These are phyloP conservation scores for Fallopia convolvulus DNA, from an alignment of 148 eudicot species.

Conservation along the genomic window DNA sequence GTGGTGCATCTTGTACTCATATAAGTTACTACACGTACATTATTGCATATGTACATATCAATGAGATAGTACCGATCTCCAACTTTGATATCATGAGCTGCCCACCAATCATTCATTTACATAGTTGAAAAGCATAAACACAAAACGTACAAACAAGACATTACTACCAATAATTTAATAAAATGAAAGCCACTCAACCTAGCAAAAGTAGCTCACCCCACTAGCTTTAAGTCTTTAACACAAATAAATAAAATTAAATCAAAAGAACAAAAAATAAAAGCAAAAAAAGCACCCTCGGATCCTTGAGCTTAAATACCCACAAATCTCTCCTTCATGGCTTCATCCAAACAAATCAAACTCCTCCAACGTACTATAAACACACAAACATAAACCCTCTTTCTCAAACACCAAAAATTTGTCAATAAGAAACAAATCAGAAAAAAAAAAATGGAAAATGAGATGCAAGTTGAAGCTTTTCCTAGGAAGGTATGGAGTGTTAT, in stretches of 20 bases:
- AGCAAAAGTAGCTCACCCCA: neutral
- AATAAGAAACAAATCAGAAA: neutral
- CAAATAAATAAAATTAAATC: neutral
- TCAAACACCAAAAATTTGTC: slow-evolving; percentile 1
- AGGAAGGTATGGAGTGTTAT: slow-evolving; percentile 40
- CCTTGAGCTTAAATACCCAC: neutral
- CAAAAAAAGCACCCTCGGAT: neutral
- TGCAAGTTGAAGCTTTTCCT: slow-evolving; percentile 13
- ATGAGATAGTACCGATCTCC: neutral
- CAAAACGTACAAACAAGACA: neutral
- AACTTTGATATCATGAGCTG: neutral
- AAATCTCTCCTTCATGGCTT: neutral
- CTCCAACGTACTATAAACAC: neutral
- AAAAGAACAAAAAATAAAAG: neutral
- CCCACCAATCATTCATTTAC: neutral
- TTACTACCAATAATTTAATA: neutral
- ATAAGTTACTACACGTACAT: neutral
- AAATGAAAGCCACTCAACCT: slow-evolving; percentile 3
- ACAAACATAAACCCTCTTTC: neutral
- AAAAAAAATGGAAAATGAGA: neutral
- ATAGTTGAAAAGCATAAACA: neutral
- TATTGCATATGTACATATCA: neutral
- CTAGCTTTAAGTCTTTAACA: neutral
- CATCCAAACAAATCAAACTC: neutral
- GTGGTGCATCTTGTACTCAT: neutral